Base-by-base conservation (phyloP, 2,329 filamentous ascomycete species). In the Penicillium sp. region DNA sequence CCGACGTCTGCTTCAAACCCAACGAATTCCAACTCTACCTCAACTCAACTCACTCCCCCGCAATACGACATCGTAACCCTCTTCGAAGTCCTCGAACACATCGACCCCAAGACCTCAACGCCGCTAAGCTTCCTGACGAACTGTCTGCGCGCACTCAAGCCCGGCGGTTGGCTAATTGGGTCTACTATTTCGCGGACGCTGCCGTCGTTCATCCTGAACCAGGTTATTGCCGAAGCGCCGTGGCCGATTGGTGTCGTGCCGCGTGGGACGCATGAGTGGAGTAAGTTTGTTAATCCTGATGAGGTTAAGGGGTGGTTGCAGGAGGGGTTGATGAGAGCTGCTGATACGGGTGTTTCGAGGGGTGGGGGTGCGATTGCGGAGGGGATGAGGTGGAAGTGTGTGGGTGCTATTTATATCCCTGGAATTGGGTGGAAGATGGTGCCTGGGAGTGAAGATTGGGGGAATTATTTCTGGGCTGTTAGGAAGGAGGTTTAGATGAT, bases 71-170 rank as follows among this genome's bases (percentile, higher is more conserved):
- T 97, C 1, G 86, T 99, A 10, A 89, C 89, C 1, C 75, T 96
- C 7, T 99, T 97, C 74, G 94, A 99, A 75, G 94, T 99, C 5
- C 84, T 99, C 53, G 94, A 99, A 76, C 94, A 99, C 74, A 89
- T 99, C 57, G 86, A 88, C 55, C 80, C 85, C 23, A 91, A 91
- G 0, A 84, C 85, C 0, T 79, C 84, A 4, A 96, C 97, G 64
- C 83, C 97, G 4, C 81, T 86, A 49, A 79, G 81, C 3, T 87
- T 91, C 59, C 80, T 89, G 40, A 82, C 85, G 2, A 67, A 75
- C 46, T 75, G 73, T 55, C 67, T 77, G 3, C 68, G 67, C 25
- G 91, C 95, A 65, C 87, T 99, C 25, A 88, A 85, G 63, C 93
- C 93, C 0, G 94, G 94, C 1, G 94, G 94, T 0, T 99, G 93